Evolutionary conservation across 176 grass and related monocot species (phyloP), one percentile per base, ranked within the genome.

Genomic region (sorghum (Sorghum bicolor)): DNA sequence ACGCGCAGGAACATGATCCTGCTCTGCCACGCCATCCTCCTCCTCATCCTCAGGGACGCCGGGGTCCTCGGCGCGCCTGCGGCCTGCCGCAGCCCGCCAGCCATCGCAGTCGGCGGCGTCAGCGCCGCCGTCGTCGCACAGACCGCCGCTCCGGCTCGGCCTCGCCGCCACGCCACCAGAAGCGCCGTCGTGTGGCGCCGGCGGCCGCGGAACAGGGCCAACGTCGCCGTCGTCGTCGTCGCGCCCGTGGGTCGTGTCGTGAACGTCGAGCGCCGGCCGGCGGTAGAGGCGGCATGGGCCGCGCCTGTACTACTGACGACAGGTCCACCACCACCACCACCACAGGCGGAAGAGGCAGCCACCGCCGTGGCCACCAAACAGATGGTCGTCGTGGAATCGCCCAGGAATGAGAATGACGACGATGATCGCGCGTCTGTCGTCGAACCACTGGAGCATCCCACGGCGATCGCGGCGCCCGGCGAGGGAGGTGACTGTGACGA

Each of bases 1-100:
- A 89, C 22, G 69, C 65, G 81, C 12, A 72, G 76, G 26, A 92
- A 86, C 88, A 81, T 92, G 74, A 73, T 92, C 77, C 67, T 97
- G 28, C 68, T 94, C 39, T 92, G 83, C 67, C 67, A 97, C 84
- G 86, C 84, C 78, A 89, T 97, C 61, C 76, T 97, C 53, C 19
- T 93, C 37, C 3, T 94, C 84, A 32, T 97, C 29, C 88, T 88
- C 85, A 78, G 41, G 77, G 90, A 97, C 70, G 88, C 90, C 10
- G 95, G 95, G 1, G 36, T 97, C 64, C 90, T 94, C 83, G 28
- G 68, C 19, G 13, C 41, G 12, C 83, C 81, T 0, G 39, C n/a
- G n/a, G n/a, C 8, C 77, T 0, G 10, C 16, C 7, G 19, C 2
- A 11, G 6, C 43, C 28, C 2, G 29, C 62, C 29, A n/a, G n/a